Base-by-base conservation (phyloP, 2,329 filamentous ascomycete genomes). In the Penicillium sp. region DNA sequence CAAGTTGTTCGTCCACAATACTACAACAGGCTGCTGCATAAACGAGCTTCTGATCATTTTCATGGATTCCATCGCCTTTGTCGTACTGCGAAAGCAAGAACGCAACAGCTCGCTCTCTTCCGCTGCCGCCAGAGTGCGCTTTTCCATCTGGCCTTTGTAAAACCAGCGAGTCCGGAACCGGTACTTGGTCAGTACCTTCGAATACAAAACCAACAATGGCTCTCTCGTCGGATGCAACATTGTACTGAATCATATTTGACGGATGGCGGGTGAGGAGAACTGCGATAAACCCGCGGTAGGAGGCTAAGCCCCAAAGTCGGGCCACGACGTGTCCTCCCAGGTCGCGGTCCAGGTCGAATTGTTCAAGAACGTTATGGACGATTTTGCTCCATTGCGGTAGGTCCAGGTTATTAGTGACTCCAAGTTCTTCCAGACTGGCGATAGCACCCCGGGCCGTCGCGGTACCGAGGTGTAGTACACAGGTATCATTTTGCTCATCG, bases 231-330 rank as follows among this genome's bases (percentile, higher is more conserved):
- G 75, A 72, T 7, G 73, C 65, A 6, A 79, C 79, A 1, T 75
- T 74, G 60, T 85, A 85, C 53, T 85, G 80, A 12, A 84, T 69
- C 69, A 81, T 79, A 61, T 84, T 78, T 3, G 76, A 80, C 0
- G 83, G 82, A 61, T 86, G 81, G 23, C 81, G 59, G 2, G 78
- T 80, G 40, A 78, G 71, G 49, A 77, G 80, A 3, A 74, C 72
- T 4, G 79, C 81, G 12, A 78, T 64, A 20, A 77, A 74, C 24
- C 78, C 76, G 18, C 75, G 73, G 15, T 78, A 62, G 15, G 79
- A 78, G 9, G 77, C 73, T 5, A 84, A 67, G 2, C 84, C 84
- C 78, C 81, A 84, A 7, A 78, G 72, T 54, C 78, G 78, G 6
- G 77, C 72, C n/a, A 75, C 66, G 7, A 77, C 74, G 45, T 79